Evolutionary conservation across 306 rosid genomes (phyloP), one percentile per base, ranked within the genome.

Genomic region (Malus sylvestris): DNA sequence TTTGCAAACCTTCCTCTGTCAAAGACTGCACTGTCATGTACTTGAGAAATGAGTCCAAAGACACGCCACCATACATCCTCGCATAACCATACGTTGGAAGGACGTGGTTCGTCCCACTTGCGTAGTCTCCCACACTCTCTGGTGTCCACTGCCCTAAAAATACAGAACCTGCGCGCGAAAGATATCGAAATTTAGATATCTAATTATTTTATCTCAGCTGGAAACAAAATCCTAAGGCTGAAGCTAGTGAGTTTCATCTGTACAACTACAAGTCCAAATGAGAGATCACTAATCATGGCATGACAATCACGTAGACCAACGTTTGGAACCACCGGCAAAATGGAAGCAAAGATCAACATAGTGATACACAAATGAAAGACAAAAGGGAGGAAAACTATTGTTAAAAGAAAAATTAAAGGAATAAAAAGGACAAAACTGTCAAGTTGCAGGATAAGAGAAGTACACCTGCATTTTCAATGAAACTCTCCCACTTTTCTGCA

Each of bases 21-120:
- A 95, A 88, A 83, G 99, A 95, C 78, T 95, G 99, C 71, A 95
- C 85, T 0, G 97, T 95, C 82, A 95, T 95, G 89, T 90, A 95
- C 87, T 90, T 95, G 9, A 90, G 88, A 83, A 95, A 92, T 6
- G 97, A 92, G 89, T 95, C 99, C 74, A 95, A 78, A 16, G 99
- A 87, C 77, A 92, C 97, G 33, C 99, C 99, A n/a, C 97, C 80
- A 14, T 95, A 95, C 99, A 95, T 95, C 76, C 97, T 87, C 15
- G 99, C 97, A 87, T 95, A 95, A 19, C 97, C 99, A 38, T 95
- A 95, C 8, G 99, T 92, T 25, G 99, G 99, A 83, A 95, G 99
- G 85, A 95, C 99, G 32, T 95, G 99, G 85, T 92, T 95, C 25
- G 99, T 95, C 58, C 99, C 99, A 66, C 99, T 95, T 18, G 99